A percentile compares a stretch with the other conserved stretches of the same genome.
Conservation (phyloP, 306 rosid species). For the Dryas octopetala region DNA sequence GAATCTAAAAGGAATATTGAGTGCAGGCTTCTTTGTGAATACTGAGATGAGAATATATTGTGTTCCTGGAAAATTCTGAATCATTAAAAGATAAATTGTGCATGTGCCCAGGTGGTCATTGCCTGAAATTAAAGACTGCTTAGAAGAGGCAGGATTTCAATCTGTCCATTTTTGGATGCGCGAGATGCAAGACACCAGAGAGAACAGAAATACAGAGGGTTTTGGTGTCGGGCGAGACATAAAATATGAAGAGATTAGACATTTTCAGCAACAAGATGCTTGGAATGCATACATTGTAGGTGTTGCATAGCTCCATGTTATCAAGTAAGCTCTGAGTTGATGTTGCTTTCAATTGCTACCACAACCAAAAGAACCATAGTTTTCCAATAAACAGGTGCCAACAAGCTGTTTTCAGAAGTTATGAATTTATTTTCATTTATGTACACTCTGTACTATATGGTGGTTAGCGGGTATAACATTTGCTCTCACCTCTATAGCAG, state of each 20-base stretch:
- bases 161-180: slow-evolving; percentile 84
- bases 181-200: slow-evolving; percentile 70
- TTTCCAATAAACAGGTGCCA: neutral
- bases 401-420: neutral
- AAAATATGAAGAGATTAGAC: slow-evolving; percentile 72
- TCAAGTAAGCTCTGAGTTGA: neutral
- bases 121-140: slow-evolving; percentile 90
- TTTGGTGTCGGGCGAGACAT: slow-evolving; percentile 63
- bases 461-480: neutral
- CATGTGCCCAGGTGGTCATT: slow-evolving; percentile 72
- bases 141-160: slow-evolving; percentile 82
- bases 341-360: neutral
- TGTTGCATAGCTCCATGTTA: slow-evolving; percentile 48
- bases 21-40: neutral
- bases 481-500: neutral
- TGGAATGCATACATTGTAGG: slow-evolving; percentile 96
- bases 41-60: slow-evolving; percentile 5
- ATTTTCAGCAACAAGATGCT: slow-evolving; percentile 74
- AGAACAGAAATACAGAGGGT: slow-evolving; percentile 54
- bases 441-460: neutral
- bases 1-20: neutral
- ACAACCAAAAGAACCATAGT: neutral
- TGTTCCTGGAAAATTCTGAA: slow-evolving; percentile 27
- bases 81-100: slow-evolving; percentile 23
- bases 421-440: neutral